These are phyloP conservation scores for Boechera divaricarpa DNA, from an alignment of 345 rosid species.

Conservation along the genomic window DNA sequence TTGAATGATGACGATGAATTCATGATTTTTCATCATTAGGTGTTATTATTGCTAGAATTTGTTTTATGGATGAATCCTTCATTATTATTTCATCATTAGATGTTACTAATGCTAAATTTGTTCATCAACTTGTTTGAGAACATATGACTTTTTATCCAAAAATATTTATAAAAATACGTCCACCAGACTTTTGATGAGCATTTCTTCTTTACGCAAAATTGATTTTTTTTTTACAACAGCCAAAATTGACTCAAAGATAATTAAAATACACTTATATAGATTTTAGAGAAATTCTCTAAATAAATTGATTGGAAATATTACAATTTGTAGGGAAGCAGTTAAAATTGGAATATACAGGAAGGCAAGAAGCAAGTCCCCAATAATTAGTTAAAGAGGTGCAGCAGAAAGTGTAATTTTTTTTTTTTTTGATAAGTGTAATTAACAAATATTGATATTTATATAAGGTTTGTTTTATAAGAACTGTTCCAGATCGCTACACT, in stretches of 20 bases:
- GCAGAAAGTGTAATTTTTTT: constrained; percentile 28
- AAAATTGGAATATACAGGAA: constrained; percentile 9
- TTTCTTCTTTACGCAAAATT: background rate
- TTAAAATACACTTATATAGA: background rate
- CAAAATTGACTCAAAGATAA: background rate
- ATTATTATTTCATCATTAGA: too few relatives aligned
- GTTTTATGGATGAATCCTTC: too few relatives aligned
- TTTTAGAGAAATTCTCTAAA: background rate
- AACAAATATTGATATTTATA: constrained; percentile 24
- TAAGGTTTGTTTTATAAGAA: background rate
- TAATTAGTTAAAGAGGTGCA: constrained; percentile 20
- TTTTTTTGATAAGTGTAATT: too few relatives aligned
- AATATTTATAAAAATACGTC: too few relatives aligned
- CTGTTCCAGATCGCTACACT: background rate
- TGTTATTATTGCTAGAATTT: too few relatives aligned
- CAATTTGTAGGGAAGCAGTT: background rate
- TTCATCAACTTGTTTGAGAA: too few relatives aligned
- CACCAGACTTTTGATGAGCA: background rate
- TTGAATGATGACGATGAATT: too few relatives aligned
- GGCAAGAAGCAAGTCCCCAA: constrained; percentile 19
- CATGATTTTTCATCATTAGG: too few relatives aligned
- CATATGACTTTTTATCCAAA: too few relatives aligned
- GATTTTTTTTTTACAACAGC: too few relatives aligned
- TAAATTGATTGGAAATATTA: background rate
- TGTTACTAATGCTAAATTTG: too few relatives aligned